Percentiles rank a stretch among this genome's conserved stretches.
Evolutionary conservation across 805 yeast species (phyloP).

Genomic region (Pichia paraexigua): DNA sequence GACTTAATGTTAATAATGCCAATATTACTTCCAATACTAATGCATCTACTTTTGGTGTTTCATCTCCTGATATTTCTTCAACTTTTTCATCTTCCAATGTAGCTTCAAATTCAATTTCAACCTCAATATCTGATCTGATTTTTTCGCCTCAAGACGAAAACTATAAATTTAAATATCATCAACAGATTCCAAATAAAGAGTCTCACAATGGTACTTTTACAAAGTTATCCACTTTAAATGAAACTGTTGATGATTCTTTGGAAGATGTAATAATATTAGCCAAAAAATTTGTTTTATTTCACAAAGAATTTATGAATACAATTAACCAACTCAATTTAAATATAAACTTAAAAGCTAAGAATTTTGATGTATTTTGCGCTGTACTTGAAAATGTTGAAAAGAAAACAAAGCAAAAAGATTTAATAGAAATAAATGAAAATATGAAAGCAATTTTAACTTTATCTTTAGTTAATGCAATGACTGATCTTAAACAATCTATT

Average conservation of each 20-base stretch:
- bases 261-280: constrained; percentile 14
- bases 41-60: background rate
- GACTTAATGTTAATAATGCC: background rate
- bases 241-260: constrained; percentile 4
- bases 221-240: constrained; percentile 9
- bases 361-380: constrained; percentile 13
- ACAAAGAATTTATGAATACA: constrained; percentile 14
- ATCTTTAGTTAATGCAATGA: constrained; percentile 17
- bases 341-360: constrained; percentile 10
- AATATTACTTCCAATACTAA: background rate
- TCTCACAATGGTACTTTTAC: constrained; percentile 1
- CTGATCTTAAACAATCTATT: constrained; percentile 16
- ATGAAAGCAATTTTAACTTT: constrained; percentile 13
- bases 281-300: constrained; percentile 18
- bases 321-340: constrained; percentile 13
- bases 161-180: constrained; percentile 4
- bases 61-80: constrained; percentile 3
- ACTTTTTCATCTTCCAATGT: background rate
- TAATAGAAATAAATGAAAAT: constrained; percentile 9
- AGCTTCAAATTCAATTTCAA: background rate
- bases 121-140: background rate
- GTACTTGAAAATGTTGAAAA: constrained; percentile 17
- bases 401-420: constrained; percentile 11
- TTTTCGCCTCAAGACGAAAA: background rate
- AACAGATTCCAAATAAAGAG: background rate